Base-by-base conservation (phyloP, 129 eudicot genomes). In the Dittrichia graveolens region DNA sequence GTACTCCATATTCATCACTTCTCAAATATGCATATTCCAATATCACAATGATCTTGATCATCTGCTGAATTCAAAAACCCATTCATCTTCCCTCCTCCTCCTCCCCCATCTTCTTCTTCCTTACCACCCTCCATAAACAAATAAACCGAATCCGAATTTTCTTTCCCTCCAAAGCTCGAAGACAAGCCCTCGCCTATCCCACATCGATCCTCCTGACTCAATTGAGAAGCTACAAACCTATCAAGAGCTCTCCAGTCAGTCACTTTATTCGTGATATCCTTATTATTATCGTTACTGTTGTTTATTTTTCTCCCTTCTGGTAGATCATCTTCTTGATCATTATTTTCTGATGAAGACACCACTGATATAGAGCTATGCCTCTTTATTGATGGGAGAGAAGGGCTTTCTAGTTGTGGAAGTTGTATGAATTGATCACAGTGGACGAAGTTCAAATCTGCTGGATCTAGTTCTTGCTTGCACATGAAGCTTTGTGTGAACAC, bases 171-270 rank as follows among this genome's bases (percentile, higher is more conserved):
- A 61, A 84, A 82, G 69, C 76, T 63, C 41, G 81, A 77, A 13
- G 77, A 67, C 15, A 70, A 41, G n/a, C 75, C 67, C 41, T 57
- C 24, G 38, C 52, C 81, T 5, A 57, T 46, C 14, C 54, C 82
- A 3, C 60, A 58, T 42, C 65, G 56, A 41, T 83, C 86, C 71
- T 83, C 98, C 31, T 92, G 96, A 76, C 98, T 89, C 52, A 93
- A 69, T 67, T 93, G 98, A 44, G 98, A 93, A 42, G 98, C 98
- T 13, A 93, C 98, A 84, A 93, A 89, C 81, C 85, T 93, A 73
- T 93, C 98, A 61, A 93, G 91, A 24, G 77, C 95, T 83, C 98
- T 93, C 98, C 98, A 93, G 71, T 90, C 96, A 3, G 89, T 76
- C 61, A 87, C 85, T 74, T 87, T 84, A 63, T 63, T 42, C 4